Evolutionary conservation across 129 eudicot genomes (phyloP), one percentile per base, ranked within the genome.

Genomic region (Silybum marianum): DNA sequence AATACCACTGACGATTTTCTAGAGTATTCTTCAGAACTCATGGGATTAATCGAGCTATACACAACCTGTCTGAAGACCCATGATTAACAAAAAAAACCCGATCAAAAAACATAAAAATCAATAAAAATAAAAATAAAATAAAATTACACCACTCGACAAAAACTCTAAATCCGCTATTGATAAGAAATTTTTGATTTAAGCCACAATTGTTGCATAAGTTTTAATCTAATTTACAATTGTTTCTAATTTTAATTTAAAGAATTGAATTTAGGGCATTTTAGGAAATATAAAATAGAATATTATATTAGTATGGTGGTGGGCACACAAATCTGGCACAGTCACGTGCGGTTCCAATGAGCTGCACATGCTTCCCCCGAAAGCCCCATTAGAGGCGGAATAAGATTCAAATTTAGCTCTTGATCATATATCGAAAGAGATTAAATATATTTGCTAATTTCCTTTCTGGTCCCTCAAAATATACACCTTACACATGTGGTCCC

Each of bases 301-400:
- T 13, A 28, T 46, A 22, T 44, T 36, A 68, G n/a, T 18, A 22
- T 14, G 79, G 63, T 46, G 88, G 84, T 85, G 85, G 85, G 76
- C 51, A 67, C 79, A 69, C 75, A 74, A 71, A 66, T 76, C 86
- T 83, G 88, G 84, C 91, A 85, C 72, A 74, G 86, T 68, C 91
- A 88, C 91, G 91, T 88, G 91, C 86, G 79, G 32, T 22, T 73
- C 91, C 68, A 84, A 83, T 51, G 79, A 76, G 84, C 23, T 62
- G 86, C 92, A 88, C 92, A 88, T 88, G 89, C 89, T 80, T 81
- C 84, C 86, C 81, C 67, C 69, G 68, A 81, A 81, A 84, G 79
- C 63, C 84, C 79, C 80, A 78, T 78, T 82, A 78, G 69, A 67
- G 75, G 90, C 87, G 87, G 83, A 87, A 84, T 36, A 85, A 74